Percentiles rank a stretch among this genome's conserved stretches.
Evolutionary conservation across 2,329 filamentous ascomycete genomes (phyloP).

Genomic region (Pseudofabraea citricarpa): DNA sequence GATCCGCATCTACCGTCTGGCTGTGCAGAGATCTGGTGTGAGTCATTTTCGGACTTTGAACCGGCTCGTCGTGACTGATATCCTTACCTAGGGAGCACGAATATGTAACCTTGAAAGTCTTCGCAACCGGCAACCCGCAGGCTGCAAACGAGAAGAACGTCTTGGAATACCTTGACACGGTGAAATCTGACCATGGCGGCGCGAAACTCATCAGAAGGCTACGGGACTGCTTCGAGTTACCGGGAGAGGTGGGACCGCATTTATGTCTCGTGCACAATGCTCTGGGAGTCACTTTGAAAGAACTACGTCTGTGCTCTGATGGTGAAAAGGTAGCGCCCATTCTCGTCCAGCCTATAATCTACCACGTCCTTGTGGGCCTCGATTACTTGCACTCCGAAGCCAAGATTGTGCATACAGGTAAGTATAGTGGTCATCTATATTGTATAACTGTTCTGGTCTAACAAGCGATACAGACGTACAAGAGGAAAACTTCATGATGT

Average conservation of each 20-base stretch:
- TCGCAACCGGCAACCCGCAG: constrained; percentile 2
- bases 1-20: constrained; percentile 17
- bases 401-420: constrained; percentile 22
- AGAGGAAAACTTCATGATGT: constrained; percentile 27
- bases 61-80: not conserved
- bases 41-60: too few relatives aligned
- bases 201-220: constrained; percentile 24
- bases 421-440: too few relatives aligned
- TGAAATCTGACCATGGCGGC: constrained; percentile 26
- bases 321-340: constrained; percentile 8
- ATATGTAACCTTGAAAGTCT: constrained; percentile 7
- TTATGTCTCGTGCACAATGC: constrained; percentile 18
- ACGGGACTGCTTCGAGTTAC: constrained; percentile 30
- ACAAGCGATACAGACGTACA: constrained; percentile 23
- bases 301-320: constrained; percentile 7
- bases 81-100: constrained; percentile 5
- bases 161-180: constrained; percentile 24
- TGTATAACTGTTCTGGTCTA: too few relatives aligned
- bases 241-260: constrained; percentile 12
- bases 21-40: constrained; percentile 17
- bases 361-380: constrained; percentile 14
- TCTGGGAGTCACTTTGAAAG: constrained; percentile 11
- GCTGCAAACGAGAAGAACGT: constrained; percentile 20
- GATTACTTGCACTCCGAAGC: constrained; percentile 22
- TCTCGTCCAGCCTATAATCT: constrained; percentile 13